A percentile compares a stretch with the other conserved stretches of the same genome.
Conservation (phyloP, 1,284 basidiomycete species). For the Ganoderma sinense region DNA sequence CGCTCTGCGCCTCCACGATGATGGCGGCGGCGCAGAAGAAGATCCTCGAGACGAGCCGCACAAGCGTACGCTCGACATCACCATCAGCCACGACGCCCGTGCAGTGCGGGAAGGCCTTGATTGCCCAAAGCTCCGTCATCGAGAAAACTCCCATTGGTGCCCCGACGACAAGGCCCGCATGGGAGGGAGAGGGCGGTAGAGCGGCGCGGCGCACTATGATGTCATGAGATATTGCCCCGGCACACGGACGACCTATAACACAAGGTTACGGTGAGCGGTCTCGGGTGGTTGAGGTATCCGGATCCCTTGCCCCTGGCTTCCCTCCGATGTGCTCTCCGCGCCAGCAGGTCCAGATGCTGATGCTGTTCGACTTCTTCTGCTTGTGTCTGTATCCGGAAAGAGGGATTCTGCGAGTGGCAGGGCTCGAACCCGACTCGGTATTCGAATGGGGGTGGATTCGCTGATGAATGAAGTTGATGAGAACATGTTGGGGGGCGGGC, state of each 20-base stretch:
- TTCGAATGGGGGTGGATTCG: slow-evolving; percentile 1
- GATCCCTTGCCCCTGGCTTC: neutral
- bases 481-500: neutral
- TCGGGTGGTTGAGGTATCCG: neutral
- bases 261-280: neutral
- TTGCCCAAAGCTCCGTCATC: neutral
- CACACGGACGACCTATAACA: neutral
- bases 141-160: neutral
- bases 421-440: neutral
- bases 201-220: slow-evolving; percentile 3
- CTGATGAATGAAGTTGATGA: slow-evolving; percentile 1
- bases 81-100: neutral
- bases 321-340: neutral
- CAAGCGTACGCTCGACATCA: neutral
- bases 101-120: neutral
- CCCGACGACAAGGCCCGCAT: neutral
- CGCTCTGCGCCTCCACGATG: neutral
- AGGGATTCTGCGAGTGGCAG: neutral
- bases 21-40: neutral
- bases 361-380: neutral
- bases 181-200: neutral
- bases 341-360: neutral
- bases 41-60: neutral
- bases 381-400: neutral
- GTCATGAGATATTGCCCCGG: neutral